Percentiles rank a stretch among this genome's conserved stretches.
Conservation (phyloP, 257 asterid genomes). For the Fraxinus pennsylvanica region DNA sequence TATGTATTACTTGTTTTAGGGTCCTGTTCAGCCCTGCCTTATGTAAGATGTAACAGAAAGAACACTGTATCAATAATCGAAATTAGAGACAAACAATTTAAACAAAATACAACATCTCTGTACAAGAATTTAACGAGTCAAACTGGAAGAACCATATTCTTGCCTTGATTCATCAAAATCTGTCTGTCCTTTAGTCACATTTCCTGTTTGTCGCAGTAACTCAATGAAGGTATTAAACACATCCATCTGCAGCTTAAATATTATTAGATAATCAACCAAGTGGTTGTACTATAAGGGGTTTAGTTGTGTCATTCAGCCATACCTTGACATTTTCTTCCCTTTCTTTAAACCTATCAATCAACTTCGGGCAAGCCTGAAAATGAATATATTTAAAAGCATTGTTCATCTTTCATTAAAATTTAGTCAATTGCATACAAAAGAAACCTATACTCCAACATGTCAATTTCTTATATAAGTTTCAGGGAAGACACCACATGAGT, state of each 20-base stretch:
- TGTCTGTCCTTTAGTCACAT: slow-evolving; percentile 82
- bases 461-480: neutral
- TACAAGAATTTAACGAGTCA: slow-evolving; percentile 20
- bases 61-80: slow-evolving; percentile 11
- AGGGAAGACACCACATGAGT: no score
- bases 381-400: slow-evolving; percentile 14
- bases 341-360: slow-evolving; percentile 96
- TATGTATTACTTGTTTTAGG: neutral
- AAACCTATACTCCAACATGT: slow-evolving; percentile 7
- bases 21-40: slow-evolving; percentile 13
- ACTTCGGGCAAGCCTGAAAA: slow-evolving; percentile 95
- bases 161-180: slow-evolving; percentile 85
- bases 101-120: neutral
- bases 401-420: slow-evolving; percentile 20
- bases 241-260: slow-evolving; percentile 75
- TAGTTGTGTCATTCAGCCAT: slow-evolving; percentile 19
- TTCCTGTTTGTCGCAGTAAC: slow-evolving; percentile 93
- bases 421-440: neutral
- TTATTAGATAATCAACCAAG: slow-evolving; percentile 25
- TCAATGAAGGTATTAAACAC: slow-evolving; percentile 91
- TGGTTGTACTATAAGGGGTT: slow-evolving; percentile 1
- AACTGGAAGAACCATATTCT: slow-evolving; percentile 31
- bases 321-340: slow-evolving; percentile 99
- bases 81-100: neutral
- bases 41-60: slow-evolving; percentile 1